phyloP scores from a whole-genome alignment of 2,329 filamentous ascomycete genomes.

The Fusarium dimerum region DNA sequence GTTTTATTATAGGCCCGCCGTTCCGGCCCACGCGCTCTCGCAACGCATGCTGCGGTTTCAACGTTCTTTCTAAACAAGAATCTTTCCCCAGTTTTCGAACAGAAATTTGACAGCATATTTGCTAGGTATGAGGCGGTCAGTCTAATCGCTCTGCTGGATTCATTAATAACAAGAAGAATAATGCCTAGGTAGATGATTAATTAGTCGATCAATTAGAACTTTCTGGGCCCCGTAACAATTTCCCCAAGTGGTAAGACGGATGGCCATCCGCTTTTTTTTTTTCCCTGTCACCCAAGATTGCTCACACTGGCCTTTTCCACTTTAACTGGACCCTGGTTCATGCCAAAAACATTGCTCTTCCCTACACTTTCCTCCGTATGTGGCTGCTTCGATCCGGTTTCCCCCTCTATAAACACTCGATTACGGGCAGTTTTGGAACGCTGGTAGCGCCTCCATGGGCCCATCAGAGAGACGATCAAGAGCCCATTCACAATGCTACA shows the following conservation, averaged over 20 bases:
- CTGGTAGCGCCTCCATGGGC: slow-evolving; percentile 26
- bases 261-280: background rate
- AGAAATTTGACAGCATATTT: too few relatives aligned
- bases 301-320: background rate
- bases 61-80: too few relatives aligned
- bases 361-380: too few relatives aligned
- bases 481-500: slow-evolving; percentile 20
- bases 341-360: background rate
- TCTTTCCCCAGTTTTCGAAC: too few relatives aligned
- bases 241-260: background rate
- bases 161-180: too few relatives aligned
- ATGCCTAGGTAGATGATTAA: too few relatives aligned
- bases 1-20: too few relatives aligned
- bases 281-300: background rate
- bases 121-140: too few relatives aligned
- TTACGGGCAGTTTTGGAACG: background rate
- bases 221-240: background rate
- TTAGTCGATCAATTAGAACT: background rate
- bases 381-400: slow-evolving; percentile 17
- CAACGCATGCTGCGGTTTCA: too few relatives aligned
- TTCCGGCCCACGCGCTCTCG: too few relatives aligned
- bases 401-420: slow-evolving; percentile 4
- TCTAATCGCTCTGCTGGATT: too few relatives aligned
- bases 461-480: background rate
- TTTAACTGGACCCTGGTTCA: background rate